Evolutionary conservation across 768 basidiomycete genomes (phyloP), one percentile per base, ranked within the genome.

Genomic region (Suillus weaverae): DNA sequence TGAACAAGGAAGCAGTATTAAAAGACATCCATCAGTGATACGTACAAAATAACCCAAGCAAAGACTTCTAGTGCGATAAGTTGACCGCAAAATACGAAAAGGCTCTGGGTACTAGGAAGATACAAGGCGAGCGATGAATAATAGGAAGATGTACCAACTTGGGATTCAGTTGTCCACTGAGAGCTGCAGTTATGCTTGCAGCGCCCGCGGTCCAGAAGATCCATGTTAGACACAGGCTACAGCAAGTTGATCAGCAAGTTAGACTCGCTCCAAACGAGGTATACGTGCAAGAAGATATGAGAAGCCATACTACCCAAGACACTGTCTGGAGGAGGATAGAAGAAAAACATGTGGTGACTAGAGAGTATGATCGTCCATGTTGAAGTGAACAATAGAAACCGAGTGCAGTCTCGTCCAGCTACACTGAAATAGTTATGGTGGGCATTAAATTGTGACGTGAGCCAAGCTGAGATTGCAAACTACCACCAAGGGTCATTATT

Each of bases 131-230:
- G 32, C 57, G 59, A 50, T 46, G 7, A 62, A 36, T 14, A 43
- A 20, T 20, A 41, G 50, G 36, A 26, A 36, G 51, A 43, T 43
- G 51, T 14, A 79, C 85, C 62, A 71, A 86, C 87, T 68, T 71
- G 86, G 92, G 93, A 72, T 91, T 86, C 62, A 90, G 72, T 11
- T 87, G 85, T 14, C 91, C 92, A 20, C 88, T 86, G 39, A 92
- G 79, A 32, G 83, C 74, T n/a, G 83, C 77, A 2, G 91, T 92
- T 53, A 93, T 82, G 2, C 88, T 82, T 1, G 89, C 87, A 1
- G 90, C 90, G 4, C 83, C 90, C 0, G 90, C 86, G 4, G 85
- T 80, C 92, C 92, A 94, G 64, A 92, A 81, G 44, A 92, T 81
- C 90, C 90, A 93, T 1, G 90, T 91, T n/a, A 93, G 18, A 59